Conservation (phyloP, 192 early-diverging fungal genomes). For the Piromyces sp. region DNA sequence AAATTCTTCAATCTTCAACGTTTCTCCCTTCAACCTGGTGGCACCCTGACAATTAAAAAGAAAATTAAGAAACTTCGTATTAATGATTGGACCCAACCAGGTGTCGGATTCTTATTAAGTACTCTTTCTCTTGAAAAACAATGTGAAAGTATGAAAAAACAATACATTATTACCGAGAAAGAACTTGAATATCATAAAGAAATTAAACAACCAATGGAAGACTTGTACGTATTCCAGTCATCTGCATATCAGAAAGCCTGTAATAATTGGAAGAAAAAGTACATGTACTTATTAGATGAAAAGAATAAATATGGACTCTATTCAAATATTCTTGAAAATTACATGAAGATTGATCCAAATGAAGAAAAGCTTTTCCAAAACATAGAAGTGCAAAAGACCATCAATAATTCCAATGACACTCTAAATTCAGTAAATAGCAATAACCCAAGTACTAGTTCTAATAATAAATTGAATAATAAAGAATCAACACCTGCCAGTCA, state of each 20-base stretch:
- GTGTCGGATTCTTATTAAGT: neutral
- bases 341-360: neutral
- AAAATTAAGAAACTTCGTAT: neutral
- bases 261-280: neutral
- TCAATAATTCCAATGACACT: no score
- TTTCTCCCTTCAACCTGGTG: neutral
- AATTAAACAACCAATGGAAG: neutral
- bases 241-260: neutral
- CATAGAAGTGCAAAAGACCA: no score
- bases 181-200: neutral
- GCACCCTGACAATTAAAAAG: neutral
- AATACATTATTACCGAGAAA: neutral
- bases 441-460: no score
- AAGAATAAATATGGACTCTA: neutral
- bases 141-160: neutral
- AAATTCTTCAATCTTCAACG: neutral
- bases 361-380: neutral
- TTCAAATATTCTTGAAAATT: neutral
- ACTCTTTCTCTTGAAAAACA: neutral
- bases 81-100: neutral
- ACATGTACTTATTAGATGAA: neutral
- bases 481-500: neutral
- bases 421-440: no score
- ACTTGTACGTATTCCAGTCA: neutral
- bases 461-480: no score